These are phyloP conservation scores for Blastobotrys robertii DNA, from an alignment of 805 yeast genomes.

Conservation along the genomic window DNA sequence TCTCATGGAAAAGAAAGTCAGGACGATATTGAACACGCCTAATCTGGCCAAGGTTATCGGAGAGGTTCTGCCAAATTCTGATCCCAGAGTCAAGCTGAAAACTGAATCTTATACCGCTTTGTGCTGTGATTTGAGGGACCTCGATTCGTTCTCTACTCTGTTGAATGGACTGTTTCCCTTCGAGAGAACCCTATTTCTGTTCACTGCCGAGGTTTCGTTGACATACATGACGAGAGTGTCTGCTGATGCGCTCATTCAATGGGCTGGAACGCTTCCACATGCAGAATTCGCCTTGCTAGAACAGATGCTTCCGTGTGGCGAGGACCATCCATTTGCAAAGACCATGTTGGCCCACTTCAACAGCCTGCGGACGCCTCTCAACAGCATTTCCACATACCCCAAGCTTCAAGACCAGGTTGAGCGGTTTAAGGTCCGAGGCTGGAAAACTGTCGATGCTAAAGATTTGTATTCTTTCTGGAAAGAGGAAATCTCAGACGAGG, in stretches of 20 bases:
- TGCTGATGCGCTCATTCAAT: slow-evolving; percentile 52
- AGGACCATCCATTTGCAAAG: slow-evolving; percentile 54
- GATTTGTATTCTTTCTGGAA: slow-evolving; percentile 56
- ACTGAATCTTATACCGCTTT: slow-evolving; percentile 44
- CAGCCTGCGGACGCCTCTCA: slow-evolving; percentile 56
- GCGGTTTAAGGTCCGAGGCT: slow-evolving; percentile 43
- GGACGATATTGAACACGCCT: slow-evolving; percentile 38
- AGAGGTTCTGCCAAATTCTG: background rate
- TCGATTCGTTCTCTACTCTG: slow-evolving; percentile 28
- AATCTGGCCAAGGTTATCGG: slow-evolving; percentile 43
- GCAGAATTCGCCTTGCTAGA: slow-evolving; percentile 60
- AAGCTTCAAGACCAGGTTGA: slow-evolving; percentile 37
- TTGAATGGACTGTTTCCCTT: slow-evolving; percentile 13
- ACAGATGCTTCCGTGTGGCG: slow-evolving; percentile 60
- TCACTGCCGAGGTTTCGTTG: slow-evolving; percentile 73
- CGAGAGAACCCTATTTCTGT: slow-evolving; percentile 30
- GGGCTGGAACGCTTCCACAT: slow-evolving; percentile 37
- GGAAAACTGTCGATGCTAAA: slow-evolving; percentile 26
- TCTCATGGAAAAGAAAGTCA: slow-evolving; percentile 45
- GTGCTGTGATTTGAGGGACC: slow-evolving; percentile 55
- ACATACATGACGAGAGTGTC: slow-evolving; percentile 65
- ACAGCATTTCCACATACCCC: slow-evolving; percentile 52
- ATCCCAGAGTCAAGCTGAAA: slow-evolving; percentile 15
- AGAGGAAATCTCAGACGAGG: slow-evolving; percentile 30
- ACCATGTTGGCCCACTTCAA: slow-evolving; percentile 67